Conservation (phyloP, 305 asterid species). For the Solanum aculeatissimum region DNA sequence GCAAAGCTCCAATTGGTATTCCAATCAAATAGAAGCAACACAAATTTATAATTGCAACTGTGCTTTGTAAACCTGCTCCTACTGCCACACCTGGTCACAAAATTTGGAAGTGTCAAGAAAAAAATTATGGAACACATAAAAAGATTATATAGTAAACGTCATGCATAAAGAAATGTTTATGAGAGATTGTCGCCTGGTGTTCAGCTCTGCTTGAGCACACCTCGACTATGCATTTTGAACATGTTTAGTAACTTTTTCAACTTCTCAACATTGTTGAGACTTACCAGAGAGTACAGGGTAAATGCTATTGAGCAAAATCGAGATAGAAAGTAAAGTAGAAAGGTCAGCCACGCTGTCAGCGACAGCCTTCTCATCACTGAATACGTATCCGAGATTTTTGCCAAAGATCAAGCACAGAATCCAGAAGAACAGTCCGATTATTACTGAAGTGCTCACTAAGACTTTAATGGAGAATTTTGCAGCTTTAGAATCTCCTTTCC, state of each 20-base stretch:
- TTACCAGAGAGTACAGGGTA: slow-evolving; percentile 54
- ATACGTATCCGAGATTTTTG: slow-evolving; percentile 25
- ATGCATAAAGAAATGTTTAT: not conserved
- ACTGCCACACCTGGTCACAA: slow-evolving; percentile 52
- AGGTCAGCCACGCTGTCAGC: slow-evolving; percentile 42
- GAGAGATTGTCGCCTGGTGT: not conserved
- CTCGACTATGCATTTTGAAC: not conserved
- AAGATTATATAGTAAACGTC: not conserved
- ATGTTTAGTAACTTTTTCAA: not conserved
- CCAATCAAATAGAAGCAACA: slow-evolving; percentile 64
- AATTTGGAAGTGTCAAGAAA: not conserved
- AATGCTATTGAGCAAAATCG: slow-evolving; percentile 44
- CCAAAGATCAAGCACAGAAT: slow-evolving; percentile 37
- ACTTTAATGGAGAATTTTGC: slow-evolving; percentile 39
- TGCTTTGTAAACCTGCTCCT: slow-evolving; percentile 65
- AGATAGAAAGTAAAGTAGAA: slow-evolving; percentile 44
- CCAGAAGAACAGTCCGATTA: slow-evolving; percentile 33
- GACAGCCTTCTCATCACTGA: slow-evolving; percentile 18
- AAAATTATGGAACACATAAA: not conserved
- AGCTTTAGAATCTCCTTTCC: slow-evolving; percentile 55
- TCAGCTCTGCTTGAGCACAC: not conserved
- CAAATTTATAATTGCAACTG: slow-evolving; percentile 48
- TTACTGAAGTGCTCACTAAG: slow-evolving; percentile 22
- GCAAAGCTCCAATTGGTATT: slow-evolving; percentile 51
- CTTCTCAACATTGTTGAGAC: not conserved